phyloP scores from a whole-genome alignment of 2,329 filamentous ascomycete genomes.

The Fusarium fujikuroi region DNA sequence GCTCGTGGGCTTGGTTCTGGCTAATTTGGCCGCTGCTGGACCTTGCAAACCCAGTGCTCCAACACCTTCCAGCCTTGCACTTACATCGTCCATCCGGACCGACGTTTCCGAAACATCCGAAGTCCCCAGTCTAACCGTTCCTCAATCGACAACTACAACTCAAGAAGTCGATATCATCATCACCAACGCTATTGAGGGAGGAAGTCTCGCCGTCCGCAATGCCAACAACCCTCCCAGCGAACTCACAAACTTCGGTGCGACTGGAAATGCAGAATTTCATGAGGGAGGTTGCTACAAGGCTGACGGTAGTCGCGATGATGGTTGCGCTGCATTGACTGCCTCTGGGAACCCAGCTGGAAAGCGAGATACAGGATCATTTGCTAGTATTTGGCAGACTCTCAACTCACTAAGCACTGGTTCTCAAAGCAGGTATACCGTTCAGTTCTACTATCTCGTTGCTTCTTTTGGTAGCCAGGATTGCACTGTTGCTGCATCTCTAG shows the following conservation, averaged over 20 bases:
- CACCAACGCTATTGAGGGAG: neutral
- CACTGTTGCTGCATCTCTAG: neutral
- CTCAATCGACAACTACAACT: neutral
- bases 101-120: neutral
- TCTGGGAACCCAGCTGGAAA: neutral
- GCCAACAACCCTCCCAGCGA: neutral
- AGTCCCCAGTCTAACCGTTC: fast-evolving
- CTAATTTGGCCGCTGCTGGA: neutral
- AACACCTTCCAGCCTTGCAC: fast-evolving
- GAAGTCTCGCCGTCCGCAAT: neutral
- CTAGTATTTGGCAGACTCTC: slow-evolving; percentile 5
- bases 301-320: slow-evolving; percentile 6
- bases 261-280: neutral
- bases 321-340: slow-evolving; percentile 5
- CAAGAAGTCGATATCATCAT: neutral
- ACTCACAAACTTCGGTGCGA: neutral
- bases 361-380: neutral
- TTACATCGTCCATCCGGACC: neutral
- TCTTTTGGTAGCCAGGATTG: neutral
- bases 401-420: neutral
- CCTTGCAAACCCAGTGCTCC: neutral
- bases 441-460: slow-evolving; percentile 4
- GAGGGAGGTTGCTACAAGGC: slow-evolving; percentile 4
- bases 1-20: neutral
- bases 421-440: neutral